Conservation (phyloP, 2,329 filamentous ascomycete species). For the Arthrobotrys pseudoclavata region DNA sequence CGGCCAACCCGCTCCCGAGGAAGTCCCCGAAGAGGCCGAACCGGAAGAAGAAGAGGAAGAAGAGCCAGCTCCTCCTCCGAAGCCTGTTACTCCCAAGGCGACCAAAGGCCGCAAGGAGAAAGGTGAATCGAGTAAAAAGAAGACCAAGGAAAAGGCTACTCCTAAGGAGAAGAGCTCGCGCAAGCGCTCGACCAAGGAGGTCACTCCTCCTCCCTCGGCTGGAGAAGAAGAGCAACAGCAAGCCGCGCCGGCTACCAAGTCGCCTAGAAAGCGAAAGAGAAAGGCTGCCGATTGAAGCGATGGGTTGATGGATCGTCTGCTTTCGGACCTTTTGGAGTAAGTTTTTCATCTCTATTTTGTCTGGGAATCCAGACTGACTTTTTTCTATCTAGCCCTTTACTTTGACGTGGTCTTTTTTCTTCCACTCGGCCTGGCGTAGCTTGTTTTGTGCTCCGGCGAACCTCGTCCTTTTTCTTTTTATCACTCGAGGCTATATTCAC, state of each 20-base stretch:
- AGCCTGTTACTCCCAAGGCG: constrained; percentile 43
- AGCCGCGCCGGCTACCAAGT: constrained; percentile 41
- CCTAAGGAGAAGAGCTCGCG: constrained; percentile 58
- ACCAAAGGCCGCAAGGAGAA: constrained; percentile 53
- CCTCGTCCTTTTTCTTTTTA: constrained; percentile 5
- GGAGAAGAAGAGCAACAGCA: constrained; percentile 46
- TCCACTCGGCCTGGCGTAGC: constrained; percentile 10
- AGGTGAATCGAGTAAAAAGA: constrained; percentile 55
- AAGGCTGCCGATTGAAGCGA: constrained; percentile 50
- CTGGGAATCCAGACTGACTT: neutral
- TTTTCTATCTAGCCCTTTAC: constrained; percentile 1
- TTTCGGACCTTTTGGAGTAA: constrained; percentile 26
- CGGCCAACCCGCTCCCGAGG: constrained; percentile 36
- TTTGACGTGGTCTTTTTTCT: constrained; percentile 10
- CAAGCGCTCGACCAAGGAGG: constrained; percentile 54
- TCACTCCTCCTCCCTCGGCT: constrained; percentile 55
- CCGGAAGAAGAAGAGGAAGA: constrained; percentile 54
- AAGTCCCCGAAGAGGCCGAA: constrained; percentile 36
- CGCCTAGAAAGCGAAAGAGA: constrained; percentile 58
- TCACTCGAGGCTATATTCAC: neutral
- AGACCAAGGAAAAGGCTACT: constrained; percentile 53
- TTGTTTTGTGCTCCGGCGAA: constrained; percentile 19
- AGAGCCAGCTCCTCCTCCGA: constrained; percentile 49
- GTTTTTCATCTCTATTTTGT: neutral
- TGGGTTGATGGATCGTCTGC: constrained; percentile 24